Evolutionary conservation across 2,329 filamentous ascomycete species (phyloP).

Genomic region (Curvularia hawaiiensis): DNA sequence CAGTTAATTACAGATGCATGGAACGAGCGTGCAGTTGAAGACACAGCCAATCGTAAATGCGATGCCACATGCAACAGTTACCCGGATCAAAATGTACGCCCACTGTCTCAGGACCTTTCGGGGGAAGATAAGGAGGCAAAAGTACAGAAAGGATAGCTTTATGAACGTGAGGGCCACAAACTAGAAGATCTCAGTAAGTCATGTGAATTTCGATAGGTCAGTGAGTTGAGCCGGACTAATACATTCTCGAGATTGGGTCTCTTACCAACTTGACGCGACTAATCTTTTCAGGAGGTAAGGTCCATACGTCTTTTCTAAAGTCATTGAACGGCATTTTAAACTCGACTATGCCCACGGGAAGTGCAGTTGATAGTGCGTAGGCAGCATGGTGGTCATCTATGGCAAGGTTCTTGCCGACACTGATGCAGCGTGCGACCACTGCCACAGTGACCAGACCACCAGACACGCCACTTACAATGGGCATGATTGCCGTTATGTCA

Average conservation of each 20-base stretch:
- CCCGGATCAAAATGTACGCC: conserved; percentile 19
- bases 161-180: conserved; percentile 24
- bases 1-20: conserved; percentile 29
- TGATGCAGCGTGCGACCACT: conserved; percentile 32
- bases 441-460: conserved; percentile 31
- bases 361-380: conserved; percentile 12
- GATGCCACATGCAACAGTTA: conserved; percentile 19
- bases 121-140: conserved; percentile 36
- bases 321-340: conserved; percentile 35
- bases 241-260: too few species aligned
- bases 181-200: conserved; percentile 36
- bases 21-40: conserved; percentile 29
- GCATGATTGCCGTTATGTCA: conserved; percentile 40
- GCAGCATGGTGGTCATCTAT: conserved; percentile 21
- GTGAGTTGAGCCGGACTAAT: neutral
- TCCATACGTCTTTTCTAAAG: conserved; percentile 59
- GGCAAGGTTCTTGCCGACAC: conserved; percentile 11
- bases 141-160: conserved; percentile 34
- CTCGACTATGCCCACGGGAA: conserved; percentile 21
- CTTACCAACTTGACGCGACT: conserved; percentile 8
- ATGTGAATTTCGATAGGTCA: conserved; percentile 15
- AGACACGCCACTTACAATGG: conserved; percentile 28
- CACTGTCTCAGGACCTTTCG: conserved; percentile 18
- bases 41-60: conserved; percentile 24
- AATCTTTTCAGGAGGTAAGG: conserved; percentile 41